Percentiles rank a stretch among this genome's conserved stretches.
Conservation (phyloP, 495 filamentous ascomycete species). For the Talaromyces nanjingensis region DNA sequence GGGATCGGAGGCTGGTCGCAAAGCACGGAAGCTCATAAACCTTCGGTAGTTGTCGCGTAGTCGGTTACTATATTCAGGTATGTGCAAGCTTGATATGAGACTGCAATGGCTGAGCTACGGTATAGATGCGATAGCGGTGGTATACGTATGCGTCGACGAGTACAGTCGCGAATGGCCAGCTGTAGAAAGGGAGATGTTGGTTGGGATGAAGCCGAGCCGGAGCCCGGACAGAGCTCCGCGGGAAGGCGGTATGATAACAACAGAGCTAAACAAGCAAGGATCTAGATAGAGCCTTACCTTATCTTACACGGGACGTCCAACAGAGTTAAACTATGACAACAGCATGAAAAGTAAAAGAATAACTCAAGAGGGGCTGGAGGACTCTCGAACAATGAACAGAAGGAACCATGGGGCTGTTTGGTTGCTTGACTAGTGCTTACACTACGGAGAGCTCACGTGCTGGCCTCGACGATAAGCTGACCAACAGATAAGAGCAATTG, state of each 20-base stretch:
- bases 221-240: background rate
- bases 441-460: slow-evolving; percentile 2
- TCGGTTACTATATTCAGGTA: background rate
- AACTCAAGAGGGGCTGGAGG: background rate
- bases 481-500: background rate
- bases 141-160: background rate
- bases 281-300: background rate
- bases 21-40: background rate
- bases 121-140: background rate
- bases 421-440: background rate
- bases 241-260: background rate
- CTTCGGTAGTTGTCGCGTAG: background rate
- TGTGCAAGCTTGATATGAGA: background rate
- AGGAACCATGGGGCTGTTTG: background rate
- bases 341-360: background rate
- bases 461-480: background rate
- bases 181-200: background rate
- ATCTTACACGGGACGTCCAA: background rate
- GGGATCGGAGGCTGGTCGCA: background rate
- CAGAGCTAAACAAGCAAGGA: background rate
- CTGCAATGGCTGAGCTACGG: background rate
- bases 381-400: background rate
- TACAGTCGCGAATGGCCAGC: background rate
- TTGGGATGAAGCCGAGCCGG: background rate
- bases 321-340: background rate